Conservation (phyloP, 225 moss, liverwort and hornwort genomes). For the Marchantia polymorpha region DNA sequence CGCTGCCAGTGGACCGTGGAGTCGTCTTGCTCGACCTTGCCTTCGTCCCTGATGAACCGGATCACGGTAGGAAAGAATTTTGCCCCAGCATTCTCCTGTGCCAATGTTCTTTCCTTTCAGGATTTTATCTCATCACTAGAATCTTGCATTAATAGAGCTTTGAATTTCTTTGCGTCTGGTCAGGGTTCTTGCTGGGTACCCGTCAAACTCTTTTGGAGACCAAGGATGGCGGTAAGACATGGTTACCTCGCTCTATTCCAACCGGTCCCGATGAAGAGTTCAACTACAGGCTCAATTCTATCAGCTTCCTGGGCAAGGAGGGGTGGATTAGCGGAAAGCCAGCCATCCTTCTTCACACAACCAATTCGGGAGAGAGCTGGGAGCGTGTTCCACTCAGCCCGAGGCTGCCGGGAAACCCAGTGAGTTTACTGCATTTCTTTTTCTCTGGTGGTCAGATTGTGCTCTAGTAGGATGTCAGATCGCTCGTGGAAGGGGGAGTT, state of each 20-base stretch:
- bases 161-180: not conserved
- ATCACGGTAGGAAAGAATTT: conserved; percentile 41
- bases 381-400: conserved; percentile 80
- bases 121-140: not conserved
- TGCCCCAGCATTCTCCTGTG: no score
- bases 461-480: no score
- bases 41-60: conserved; percentile 85
- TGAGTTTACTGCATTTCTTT: conserved; percentile 29
- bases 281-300: conserved; percentile 84
- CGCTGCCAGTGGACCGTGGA: conserved; percentile 60
- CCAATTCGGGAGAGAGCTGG: conserved; percentile 73
- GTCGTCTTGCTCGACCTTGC: conserved; percentile 91
- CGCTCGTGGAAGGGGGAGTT: no score
- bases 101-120: not conserved
- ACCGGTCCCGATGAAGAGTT: conserved; percentile 88
- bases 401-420: conserved; percentile 85
- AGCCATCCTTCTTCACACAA: conserved; percentile 85
- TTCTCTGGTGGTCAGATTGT: not conserved
- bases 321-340: conserved; percentile 98
- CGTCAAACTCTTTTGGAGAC: conserved; percentile 90
- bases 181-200: conserved; percentile 88
- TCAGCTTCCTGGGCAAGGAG: conserved; percentile 79
- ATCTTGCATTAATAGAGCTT: not conserved
- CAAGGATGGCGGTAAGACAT: conserved; percentile 69
- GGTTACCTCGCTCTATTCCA: conserved; percentile 69